Base-by-base conservation (phyloP, 768 basidiomycete genomes). In the Jaapia argillacea region DNA sequence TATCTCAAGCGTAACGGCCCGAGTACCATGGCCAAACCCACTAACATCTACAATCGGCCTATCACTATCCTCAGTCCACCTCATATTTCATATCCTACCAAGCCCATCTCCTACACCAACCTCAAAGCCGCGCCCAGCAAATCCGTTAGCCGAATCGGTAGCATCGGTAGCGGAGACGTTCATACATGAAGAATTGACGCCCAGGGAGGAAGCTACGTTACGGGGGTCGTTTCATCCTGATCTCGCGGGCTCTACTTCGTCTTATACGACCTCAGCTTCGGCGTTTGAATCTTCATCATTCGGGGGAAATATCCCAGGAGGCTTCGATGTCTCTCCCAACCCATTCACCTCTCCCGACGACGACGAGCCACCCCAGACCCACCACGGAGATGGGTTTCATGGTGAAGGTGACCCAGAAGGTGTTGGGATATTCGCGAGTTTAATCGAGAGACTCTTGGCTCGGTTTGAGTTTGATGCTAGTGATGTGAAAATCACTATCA, bases 1-100 rank as follows among this genome's bases (percentile, higher is more conserved):
- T 36, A 70, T 94, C 48, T 75, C 79, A 24, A 76, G 77, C 41
- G 74, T 92, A 40, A 81, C 81, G 13, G 86, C 79, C 28, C 77
- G 79, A 40, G 76, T 96, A 41, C 87, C 89, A 40, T 86, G 85
- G 75, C 84, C 87, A 12, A 90, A 91, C 57, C 85, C 86, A 26
- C 67, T 90, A 41, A 78, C 80, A 2, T 80, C 84, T 2, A 75
- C 73, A 18, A 67, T 91, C 47, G 79, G 82, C 26, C 67, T 87
- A 48, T 81, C 81, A 38, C 51, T 87, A 40, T 70, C 77, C 47
- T 77, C 82, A 14, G 66, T 86, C 20, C 73, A 79, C 55, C 74
- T 90, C 47, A 73, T 71, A n/a, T 75, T 85, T 54, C 68, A 74
- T 53, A 64, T 78, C 42, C 57, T 24, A 37, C 55, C 51, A 16